phyloP scores from a whole-genome alignment of 2,329 filamentous ascomycete genomes.

The Paecilomyces niveus region DNA sequence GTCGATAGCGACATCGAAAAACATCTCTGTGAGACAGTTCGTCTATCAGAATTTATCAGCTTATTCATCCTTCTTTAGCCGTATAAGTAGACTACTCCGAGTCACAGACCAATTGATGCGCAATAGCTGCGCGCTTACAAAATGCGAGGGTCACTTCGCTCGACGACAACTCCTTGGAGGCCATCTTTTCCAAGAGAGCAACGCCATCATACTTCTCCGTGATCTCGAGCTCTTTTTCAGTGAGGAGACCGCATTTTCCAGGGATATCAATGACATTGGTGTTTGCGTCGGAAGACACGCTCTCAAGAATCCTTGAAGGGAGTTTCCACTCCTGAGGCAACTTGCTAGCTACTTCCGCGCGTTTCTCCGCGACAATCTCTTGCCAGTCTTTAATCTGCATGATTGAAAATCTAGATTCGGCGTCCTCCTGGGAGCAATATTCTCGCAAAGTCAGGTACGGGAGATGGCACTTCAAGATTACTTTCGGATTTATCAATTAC shows the following conservation, averaged over 20 bases:
- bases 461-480: background rate
- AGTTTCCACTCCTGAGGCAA: background rate
- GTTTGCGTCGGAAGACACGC: background rate
- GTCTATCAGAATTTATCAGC: constrained; percentile 9
- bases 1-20: constrained; percentile 28
- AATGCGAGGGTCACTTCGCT: background rate
- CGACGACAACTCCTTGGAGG: background rate
- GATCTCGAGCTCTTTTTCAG: background rate
- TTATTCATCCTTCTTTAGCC: background rate
- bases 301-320: background rate
- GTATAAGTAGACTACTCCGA: background rate
- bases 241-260: background rate
- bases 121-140: constrained; percentile 17
- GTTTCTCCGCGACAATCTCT: background rate
- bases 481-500: background rate
- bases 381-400: background rate
- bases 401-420: background rate
- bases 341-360: background rate
- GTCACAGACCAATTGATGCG: constrained; percentile 11
- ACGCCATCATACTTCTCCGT: background rate
- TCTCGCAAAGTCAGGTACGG: background rate
- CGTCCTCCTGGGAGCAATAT: background rate
- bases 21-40: constrained; percentile 32
- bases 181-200: background rate
- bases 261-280: background rate